phyloP scores from a whole-genome alignment of 2,329 filamentous ascomycete species.

The Harringtonia aguacate region DNA sequence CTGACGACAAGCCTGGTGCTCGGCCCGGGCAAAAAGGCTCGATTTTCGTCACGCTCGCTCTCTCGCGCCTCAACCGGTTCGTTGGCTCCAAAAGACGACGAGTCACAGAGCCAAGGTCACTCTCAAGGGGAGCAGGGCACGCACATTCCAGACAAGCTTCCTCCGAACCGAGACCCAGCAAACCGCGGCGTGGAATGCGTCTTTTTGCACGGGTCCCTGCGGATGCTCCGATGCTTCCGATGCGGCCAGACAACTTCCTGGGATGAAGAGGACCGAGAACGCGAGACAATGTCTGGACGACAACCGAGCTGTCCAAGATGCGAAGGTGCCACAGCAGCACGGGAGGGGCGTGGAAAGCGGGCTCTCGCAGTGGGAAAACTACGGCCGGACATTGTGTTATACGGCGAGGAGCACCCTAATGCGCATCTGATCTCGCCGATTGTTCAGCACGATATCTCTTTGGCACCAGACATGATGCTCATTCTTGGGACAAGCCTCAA shows the following conservation, averaged over 20 bases:
- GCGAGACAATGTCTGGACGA: slow-evolving; percentile 48
- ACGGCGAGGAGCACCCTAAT: slow-evolving; percentile 62
- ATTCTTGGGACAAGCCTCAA: slow-evolving; percentile 62
- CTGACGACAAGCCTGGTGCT: slow-evolving; percentile 50
- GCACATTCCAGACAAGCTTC: slow-evolving; percentile 2
- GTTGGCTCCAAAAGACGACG: not conserved
- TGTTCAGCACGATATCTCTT: slow-evolving; percentile 54
- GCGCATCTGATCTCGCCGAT: slow-evolving; percentile 58
- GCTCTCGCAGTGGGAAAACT: slow-evolving; percentile 57
- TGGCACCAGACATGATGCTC: slow-evolving; percentile 55
- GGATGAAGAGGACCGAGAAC: slow-evolving; percentile 45
- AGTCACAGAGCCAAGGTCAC: not conserved
- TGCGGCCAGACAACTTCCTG: slow-evolving; percentile 48
- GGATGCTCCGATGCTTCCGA: slow-evolving; percentile 51
- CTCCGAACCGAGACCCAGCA: slow-evolving; percentile 9
- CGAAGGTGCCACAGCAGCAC: slow-evolving; percentile 47
- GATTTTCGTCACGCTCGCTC: slow-evolving; percentile 35
- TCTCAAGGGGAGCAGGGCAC: not conserved
- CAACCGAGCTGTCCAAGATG: slow-evolving; percentile 60
- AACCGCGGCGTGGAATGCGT: slow-evolving; percentile 50
- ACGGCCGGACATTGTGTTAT: slow-evolving; percentile 62
- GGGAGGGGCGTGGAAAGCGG: slow-evolving; percentile 55
- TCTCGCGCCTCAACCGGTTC: slow-evolving; percentile 6
- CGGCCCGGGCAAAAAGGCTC: slow-evolving; percentile 50
- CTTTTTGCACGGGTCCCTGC: slow-evolving; percentile 61